phyloP scores from a whole-genome alignment of 129 eudicot species.

The sunflower (Helianthus annuus) region DNA sequence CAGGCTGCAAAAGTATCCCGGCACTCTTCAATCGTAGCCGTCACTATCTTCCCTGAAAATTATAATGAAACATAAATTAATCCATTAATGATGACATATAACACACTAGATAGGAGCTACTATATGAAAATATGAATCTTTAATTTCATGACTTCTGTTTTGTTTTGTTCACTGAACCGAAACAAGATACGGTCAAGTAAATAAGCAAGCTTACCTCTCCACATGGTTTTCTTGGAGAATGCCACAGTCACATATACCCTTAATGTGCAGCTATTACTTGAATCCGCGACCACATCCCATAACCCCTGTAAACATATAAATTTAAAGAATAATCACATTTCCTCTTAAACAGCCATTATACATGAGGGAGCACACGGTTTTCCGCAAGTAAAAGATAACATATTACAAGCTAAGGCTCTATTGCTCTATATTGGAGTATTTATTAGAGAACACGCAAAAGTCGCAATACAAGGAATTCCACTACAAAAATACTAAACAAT shows the following conservation, averaged over 20 bases:
- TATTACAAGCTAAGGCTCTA: slow-evolving; percentile 10
- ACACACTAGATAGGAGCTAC: neutral
- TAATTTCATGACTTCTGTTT: slow-evolving; percentile 1
- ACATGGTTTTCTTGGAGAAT: slow-evolving; percentile 84
- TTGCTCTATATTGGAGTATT: slow-evolving; percentile 10
- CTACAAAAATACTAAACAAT: slow-evolving; percentile 5
- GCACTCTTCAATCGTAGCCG: slow-evolving; percentile 81
- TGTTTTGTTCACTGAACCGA: slow-evolving; percentile 4
- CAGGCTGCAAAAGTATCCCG: slow-evolving; percentile 76
- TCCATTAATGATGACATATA: neutral
- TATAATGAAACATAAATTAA: neutral
- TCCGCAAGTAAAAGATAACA: neutral
- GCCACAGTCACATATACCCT: slow-evolving; percentile 73
- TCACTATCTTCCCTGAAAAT: slow-evolving; percentile 85
- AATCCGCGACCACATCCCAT: slow-evolving; percentile 75
- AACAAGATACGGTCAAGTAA: slow-evolving; percentile 10
- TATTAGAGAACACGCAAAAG: neutral
- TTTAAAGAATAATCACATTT: slow-evolving; percentile 1
- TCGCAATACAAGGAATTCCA: neutral
- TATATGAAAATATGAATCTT: neutral
- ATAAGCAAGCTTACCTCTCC: slow-evolving; percentile 63
- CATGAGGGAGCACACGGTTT: neutral
- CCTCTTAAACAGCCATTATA: slow-evolving; percentile 4
- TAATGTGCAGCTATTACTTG: slow-evolving; percentile 50
- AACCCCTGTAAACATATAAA: slow-evolving; percentile 51